A percentile compares a stretch with the other conserved stretches of the same genome.
Evolutionary conservation across 768 basidiomycete genomes (phyloP).

Genomic region (Gyrodon lividus): DNA sequence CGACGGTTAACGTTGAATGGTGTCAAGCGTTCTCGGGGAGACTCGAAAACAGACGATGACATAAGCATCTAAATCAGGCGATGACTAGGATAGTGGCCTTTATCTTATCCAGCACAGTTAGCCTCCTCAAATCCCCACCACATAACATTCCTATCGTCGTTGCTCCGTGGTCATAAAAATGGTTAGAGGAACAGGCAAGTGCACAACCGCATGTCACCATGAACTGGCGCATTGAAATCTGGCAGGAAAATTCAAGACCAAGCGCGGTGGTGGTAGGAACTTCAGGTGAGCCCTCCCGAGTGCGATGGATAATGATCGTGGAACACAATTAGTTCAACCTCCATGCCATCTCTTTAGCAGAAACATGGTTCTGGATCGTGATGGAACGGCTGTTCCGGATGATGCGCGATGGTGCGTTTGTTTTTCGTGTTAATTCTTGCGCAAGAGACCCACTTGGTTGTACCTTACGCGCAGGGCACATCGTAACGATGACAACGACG

Average conservation of each 20-base stretch:
- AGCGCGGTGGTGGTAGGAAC: constrained; percentile 83
- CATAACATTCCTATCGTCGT: neutral
- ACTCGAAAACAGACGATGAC: constrained; percentile 14
- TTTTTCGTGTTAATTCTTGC: constrained; percentile 6
- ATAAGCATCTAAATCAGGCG: constrained; percentile 13
- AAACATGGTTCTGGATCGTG: constrained; percentile 55
- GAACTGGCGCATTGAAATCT: neutral
- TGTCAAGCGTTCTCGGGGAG: neutral
- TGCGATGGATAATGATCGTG: constrained; percentile 1
- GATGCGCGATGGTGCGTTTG: constrained; percentile 45
- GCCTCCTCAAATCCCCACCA: neutral
- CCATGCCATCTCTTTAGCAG: constrained; percentile 40
- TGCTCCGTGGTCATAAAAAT: constrained; percentile 14
- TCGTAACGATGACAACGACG: constrained; percentile 32
- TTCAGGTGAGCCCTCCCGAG: constrained; percentile 56
- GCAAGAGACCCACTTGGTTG: constrained; percentile 14
- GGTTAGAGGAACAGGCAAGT: constrained; percentile 34
- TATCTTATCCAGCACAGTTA: constrained; percentile 16
- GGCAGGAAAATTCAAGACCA: constrained; percentile 79
- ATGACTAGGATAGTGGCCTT: constrained; percentile 1
- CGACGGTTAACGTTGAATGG: too few species aligned
- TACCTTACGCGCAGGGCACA: constrained; percentile 12
- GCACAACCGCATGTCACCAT: neutral
- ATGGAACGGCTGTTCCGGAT: constrained; percentile 52
- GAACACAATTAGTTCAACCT: constrained; percentile 2